These are phyloP conservation scores for Zasmidium cellare DNA, from an alignment of 2,329 filamentous ascomycete species.

Conservation along the genomic window DNA sequence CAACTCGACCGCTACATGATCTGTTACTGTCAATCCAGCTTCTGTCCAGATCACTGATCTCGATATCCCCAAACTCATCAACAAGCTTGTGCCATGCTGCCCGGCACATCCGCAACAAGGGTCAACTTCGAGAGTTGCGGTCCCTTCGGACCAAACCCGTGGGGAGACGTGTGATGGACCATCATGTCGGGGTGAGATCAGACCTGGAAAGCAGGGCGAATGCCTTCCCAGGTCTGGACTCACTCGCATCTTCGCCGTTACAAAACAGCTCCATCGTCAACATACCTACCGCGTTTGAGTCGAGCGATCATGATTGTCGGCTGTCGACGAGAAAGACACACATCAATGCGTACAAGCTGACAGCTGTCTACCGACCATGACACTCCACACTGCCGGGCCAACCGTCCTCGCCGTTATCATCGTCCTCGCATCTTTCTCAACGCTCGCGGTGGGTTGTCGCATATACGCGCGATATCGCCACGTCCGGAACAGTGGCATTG, in stretches of 20 bases:
- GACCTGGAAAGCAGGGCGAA: too few relatives aligned
- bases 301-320: too few relatives aligned
- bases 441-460: constrained; percentile 2
- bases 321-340: too few relatives aligned
- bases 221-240: too few relatives aligned
- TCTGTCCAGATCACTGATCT: too few relatives aligned
- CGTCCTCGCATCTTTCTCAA: constrained; percentile 1
- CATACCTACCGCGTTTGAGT: too few relatives aligned
- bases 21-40: too few relatives aligned
- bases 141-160: background rate
- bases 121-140: background rate
- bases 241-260: too few relatives aligned
- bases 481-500: constrained; percentile 5
- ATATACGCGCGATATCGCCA: constrained; percentile 2
- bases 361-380: background rate
- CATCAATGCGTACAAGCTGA: background rate
- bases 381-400: constrained; percentile 1
- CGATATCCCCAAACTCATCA: too few relatives aligned
- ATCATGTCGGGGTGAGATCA: background rate
- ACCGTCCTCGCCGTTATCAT: constrained; percentile 1
- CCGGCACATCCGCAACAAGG: background rate
- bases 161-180: background rate
- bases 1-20: too few relatives aligned
- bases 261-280: too few relatives aligned
- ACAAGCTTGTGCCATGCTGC: background rate